phyloP scores from a whole-genome alignment of 257 asterid species.

The Lantana camara region DNA sequence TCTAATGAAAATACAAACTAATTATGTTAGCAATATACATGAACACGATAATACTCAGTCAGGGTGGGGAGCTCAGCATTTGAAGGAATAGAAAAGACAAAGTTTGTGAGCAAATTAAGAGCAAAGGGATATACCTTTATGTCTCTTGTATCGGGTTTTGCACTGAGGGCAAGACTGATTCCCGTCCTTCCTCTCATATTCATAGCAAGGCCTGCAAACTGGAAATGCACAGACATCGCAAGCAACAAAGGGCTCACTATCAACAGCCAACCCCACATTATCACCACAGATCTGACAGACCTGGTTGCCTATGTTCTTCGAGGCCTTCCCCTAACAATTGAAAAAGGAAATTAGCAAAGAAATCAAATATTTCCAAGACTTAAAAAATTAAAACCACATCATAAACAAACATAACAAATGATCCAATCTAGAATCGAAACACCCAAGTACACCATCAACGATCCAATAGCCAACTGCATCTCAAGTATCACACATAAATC shows the following conservation, averaged over 20 bases:
- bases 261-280: conserved; percentile 68
- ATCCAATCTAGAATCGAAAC: background rate
- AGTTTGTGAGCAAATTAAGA: background rate
- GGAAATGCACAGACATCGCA: conserved; percentile 94
- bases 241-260: conserved; percentile 87
- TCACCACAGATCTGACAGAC: conserved; percentile 99
- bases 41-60: conserved; percentile 5
- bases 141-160: conserved; percentile 95
- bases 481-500: conserved; percentile 6
- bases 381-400: background rate
- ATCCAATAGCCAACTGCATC: background rate
- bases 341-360: conserved; percentile 24
- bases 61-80: background rate
- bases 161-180: conserved; percentile 98
- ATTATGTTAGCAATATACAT: background rate
- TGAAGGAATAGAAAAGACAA: conserved; percentile 12
- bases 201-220: conserved; percentile 97
- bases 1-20: background rate
- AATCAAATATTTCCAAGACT: background rate
- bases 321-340: conserved; percentile 67
- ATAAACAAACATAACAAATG: background rate
- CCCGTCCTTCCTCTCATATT: conserved; percentile 97
- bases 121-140: conserved; percentile 57
- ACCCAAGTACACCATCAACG: no score
- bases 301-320: conserved; percentile 70